A percentile compares a stretch with the other conserved stretches of the same genome.
Conservation (phyloP, 2,329 filamentous ascomycete genomes). For the Aspergillus niger region DNA sequence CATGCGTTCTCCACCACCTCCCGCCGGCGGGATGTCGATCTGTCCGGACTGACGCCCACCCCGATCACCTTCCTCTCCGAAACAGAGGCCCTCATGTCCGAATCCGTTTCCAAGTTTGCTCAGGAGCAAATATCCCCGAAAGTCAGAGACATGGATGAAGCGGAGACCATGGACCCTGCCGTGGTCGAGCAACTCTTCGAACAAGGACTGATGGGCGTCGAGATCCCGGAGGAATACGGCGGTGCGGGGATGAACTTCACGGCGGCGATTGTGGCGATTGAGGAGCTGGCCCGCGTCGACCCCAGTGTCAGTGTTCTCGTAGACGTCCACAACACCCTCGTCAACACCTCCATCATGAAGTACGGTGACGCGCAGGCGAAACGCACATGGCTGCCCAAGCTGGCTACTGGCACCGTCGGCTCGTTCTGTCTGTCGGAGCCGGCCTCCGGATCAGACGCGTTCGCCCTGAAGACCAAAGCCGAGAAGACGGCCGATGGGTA, state of each 20-base stretch:
- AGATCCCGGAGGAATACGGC: conserved; percentile 96
- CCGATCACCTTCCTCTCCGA: conserved; percentile 93
- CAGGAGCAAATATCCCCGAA: conserved; percentile 85
- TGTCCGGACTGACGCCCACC: conserved; percentile 79
- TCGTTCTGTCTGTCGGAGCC: conserved; percentile 94
- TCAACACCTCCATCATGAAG: conserved; percentile 89
- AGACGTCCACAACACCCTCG: conserved; percentile 97
- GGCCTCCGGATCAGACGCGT: conserved; percentile 90
- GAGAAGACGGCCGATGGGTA: conserved; percentile 81
- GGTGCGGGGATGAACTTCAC: conserved; percentile 99
- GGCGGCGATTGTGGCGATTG: conserved; percentile 90
- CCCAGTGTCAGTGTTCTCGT: conserved; percentile 93
- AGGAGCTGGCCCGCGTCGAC: conserved; percentile 91
- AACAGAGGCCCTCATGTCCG: conserved; percentile 83
- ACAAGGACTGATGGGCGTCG: conserved; percentile 94
- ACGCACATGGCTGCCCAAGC: conserved; percentile 83
- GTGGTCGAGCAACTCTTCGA: conserved; percentile 94
- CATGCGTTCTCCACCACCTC: conserved; percentile 65
- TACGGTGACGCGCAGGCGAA: conserved; percentile 76
- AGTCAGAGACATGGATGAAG: conserved; percentile 96
- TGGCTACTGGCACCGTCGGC: conserved; percentile 85
- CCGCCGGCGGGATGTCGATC: conserved; percentile 59
- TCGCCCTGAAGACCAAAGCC: conserved; percentile 89
- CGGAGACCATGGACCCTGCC: conserved; percentile 84
- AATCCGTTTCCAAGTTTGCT: conserved; percentile 88